Conservation (phyloP, 306 rosid species). For the Cyamopsis tetragonoloba region DNA sequence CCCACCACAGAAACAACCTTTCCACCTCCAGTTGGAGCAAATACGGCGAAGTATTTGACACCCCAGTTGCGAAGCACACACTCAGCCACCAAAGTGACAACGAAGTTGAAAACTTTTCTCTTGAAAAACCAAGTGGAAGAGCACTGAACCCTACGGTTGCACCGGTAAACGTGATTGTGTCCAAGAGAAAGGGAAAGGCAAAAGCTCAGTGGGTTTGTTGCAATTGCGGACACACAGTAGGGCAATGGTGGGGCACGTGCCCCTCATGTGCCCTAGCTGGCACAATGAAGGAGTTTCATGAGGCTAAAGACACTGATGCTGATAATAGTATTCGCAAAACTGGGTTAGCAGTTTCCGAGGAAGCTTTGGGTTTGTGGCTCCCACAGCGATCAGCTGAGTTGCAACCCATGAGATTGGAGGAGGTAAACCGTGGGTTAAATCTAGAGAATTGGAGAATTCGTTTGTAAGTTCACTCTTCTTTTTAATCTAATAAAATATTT, state of each 20-base stretch:
- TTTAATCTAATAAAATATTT: neutral
- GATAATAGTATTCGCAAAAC: slow-evolving; percentile 17
- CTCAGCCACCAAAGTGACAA: neutral
- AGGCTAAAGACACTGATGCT: slow-evolving; percentile 2
- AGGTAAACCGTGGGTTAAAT: slow-evolving; percentile 62
- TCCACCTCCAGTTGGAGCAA: slow-evolving; percentile 42
- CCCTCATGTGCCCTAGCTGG: slow-evolving; percentile 39
- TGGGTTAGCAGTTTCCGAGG: slow-evolving; percentile 50
- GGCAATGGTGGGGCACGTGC: slow-evolving; percentile 86
- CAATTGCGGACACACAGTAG: slow-evolving; percentile 53
- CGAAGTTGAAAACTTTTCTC: neutral
- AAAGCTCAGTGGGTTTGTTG: slow-evolving; percentile 66
- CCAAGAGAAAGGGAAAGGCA: slow-evolving; percentile 44
- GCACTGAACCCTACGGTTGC: too few species aligned
- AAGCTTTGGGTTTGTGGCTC: slow-evolving; percentile 54
- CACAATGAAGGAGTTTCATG: slow-evolving; percentile 49
- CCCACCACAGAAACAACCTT: neutral
- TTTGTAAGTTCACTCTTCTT: slow-evolving; percentile 46
- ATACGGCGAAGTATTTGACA: slow-evolving; percentile 23
- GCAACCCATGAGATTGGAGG: slow-evolving; percentile 56
- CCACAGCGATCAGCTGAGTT: slow-evolving; percentile 36
- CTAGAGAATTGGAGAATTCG: slow-evolving; percentile 57
- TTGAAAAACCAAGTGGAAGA: slow-evolving; percentile 22
- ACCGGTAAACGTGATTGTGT: too few species aligned
- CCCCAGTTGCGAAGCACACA: neutral